Conservation (phyloP, 306 rosid genomes). For the cucumber (Cucumis sativus) region DNA sequence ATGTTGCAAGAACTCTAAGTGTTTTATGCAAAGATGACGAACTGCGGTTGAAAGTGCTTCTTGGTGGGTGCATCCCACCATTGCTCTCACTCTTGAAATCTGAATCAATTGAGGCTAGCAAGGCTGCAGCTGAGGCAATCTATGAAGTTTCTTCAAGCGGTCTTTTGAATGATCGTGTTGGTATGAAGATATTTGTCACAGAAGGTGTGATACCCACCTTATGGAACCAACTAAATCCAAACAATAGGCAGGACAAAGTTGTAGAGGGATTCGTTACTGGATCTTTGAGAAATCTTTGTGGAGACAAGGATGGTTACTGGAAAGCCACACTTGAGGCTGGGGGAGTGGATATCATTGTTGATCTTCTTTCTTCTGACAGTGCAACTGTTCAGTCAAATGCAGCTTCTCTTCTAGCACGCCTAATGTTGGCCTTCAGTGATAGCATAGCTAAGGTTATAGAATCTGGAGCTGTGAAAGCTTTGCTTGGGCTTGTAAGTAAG, state of each 20-base stretch:
- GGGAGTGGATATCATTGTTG: constrained; percentile 82
- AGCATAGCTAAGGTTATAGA: constrained; percentile 87
- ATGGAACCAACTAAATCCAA: constrained; percentile 77
- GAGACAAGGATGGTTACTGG: constrained; percentile 92
- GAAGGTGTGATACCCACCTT: constrained; percentile 96
- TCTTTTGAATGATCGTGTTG: constrained; percentile 87
- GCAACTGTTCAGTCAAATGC: constrained; percentile 89
- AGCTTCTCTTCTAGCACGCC: constrained; percentile 87
- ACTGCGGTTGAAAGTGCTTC: constrained; percentile 83
- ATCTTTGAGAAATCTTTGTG: constrained; percentile 92
- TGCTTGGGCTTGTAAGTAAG: constrained; percentile 64
- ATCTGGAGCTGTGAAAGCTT: constrained; percentile 81
- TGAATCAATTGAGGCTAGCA: constrained; percentile 65
- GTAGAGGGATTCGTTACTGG: constrained; percentile 94
- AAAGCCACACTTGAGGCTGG: constrained; percentile 93
- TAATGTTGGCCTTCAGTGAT: constrained; percentile 82
- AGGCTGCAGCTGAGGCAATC: constrained; percentile 93
- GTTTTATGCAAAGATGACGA: constrained; percentile 87
- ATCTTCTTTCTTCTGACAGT: constrained; percentile 80
- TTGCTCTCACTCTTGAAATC: constrained; percentile 78
- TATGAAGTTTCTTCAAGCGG: constrained; percentile 88
- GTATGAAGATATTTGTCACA: constrained; percentile 81
- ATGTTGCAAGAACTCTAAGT: constrained; percentile 72
- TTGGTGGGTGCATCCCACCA: constrained; percentile 96
- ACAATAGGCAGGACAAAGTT: constrained; percentile 63